Conservation (phyloP, 2,329 filamentous ascomycete genomes). For the Fusarium tanahbumbuense region DNA sequence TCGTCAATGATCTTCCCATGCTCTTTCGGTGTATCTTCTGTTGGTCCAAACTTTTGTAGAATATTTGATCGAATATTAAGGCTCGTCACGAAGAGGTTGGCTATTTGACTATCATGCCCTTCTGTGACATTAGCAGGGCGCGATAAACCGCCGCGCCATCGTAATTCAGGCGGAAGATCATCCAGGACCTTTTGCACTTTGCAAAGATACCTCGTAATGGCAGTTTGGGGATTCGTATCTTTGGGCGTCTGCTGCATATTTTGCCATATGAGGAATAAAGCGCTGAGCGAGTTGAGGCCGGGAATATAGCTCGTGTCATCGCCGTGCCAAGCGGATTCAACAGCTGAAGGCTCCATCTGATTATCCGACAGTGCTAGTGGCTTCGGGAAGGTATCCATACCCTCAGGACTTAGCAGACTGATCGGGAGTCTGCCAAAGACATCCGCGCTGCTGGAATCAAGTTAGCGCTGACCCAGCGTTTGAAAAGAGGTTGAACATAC, state of each 20-base stretch:
- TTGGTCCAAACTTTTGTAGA: slow-evolving; percentile 48
- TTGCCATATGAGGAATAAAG: slow-evolving; percentile 52
- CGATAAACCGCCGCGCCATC: slow-evolving; percentile 53
- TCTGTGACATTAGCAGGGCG: slow-evolving; percentile 46
- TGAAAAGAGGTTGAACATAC: slow-evolving; percentile 27
- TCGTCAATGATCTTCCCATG: slow-evolving; percentile 52
- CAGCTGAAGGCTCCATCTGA: slow-evolving; percentile 45
- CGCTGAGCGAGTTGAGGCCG: slow-evolving; percentile 49
- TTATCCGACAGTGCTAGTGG: slow-evolving; percentile 47
- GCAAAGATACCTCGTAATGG: slow-evolving; percentile 24
- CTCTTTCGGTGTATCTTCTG: slow-evolving; percentile 28
- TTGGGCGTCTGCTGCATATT: slow-evolving; percentile 39
- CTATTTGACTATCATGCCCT: slow-evolving; percentile 53
- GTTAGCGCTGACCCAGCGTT: not conserved
- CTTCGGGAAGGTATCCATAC: slow-evolving; percentile 36
- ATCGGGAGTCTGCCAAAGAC: slow-evolving; percentile 47
- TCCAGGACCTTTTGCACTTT: slow-evolving; percentile 49
- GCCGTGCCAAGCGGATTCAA: slow-evolving; percentile 47
- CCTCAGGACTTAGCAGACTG: slow-evolving; percentile 43
- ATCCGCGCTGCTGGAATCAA: slow-evolving; percentile 42
- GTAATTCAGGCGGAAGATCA: slow-evolving; percentile 48
- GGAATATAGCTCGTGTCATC: slow-evolving; percentile 49
- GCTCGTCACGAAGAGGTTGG: slow-evolving; percentile 53
- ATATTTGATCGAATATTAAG: slow-evolving; percentile 53
- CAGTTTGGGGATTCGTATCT: slow-evolving; percentile 6